Percentiles rank a stretch among this genome's conserved stretches.
These are phyloP conservation scores for Erythrophleum fordii DNA, from an alignment of 306 rosid genomes.

Conservation along the genomic window DNA sequence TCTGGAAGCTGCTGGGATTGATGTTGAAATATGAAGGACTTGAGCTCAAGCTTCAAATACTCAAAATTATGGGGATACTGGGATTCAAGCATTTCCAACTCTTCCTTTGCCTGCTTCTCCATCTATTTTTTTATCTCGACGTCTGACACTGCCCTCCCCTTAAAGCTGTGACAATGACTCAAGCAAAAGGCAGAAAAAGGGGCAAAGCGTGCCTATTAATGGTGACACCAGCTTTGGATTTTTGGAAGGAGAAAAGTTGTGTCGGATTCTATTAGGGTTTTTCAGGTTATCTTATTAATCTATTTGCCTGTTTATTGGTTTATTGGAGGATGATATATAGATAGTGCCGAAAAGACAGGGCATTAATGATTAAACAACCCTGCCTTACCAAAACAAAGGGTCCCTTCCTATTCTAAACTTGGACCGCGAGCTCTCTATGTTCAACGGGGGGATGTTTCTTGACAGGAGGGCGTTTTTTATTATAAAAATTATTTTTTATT, in stretches of 20 bases:
- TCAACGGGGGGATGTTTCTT: neutral
- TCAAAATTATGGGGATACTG: conserved; percentile 54
- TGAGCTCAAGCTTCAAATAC: conserved; percentile 54
- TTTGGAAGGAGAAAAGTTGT: conserved; percentile 38
- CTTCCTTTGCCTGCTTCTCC: conserved; percentile 60
- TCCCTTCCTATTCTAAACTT: neutral
- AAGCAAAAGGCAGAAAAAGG: too few relatives aligned
- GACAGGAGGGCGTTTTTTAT: too few relatives aligned
- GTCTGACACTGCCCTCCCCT: neutral
- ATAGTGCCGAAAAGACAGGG: neutral
- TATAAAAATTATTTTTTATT: too few relatives aligned
- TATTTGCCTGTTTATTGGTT: too few relatives aligned
- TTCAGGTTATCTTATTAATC: neutral
- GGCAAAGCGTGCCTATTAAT: neutral
- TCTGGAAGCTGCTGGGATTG: conserved; percentile 31
- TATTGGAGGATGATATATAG: neutral
- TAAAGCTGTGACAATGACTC: neutral
- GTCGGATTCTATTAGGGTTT: conserved; percentile 38
- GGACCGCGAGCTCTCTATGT: neutral
- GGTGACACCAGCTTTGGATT: neutral
- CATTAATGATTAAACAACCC: neutral
- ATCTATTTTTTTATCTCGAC: neutral
- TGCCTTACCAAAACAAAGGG: neutral
- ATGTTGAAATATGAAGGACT: conserved; percentile 49
- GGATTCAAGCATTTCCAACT: conserved; percentile 53